Evolutionary conservation across 371 early-diverging fungal species (phyloP), one percentile per base, ranked within the genome.

Genomic region (Rhizomucor miehei): DNA sequence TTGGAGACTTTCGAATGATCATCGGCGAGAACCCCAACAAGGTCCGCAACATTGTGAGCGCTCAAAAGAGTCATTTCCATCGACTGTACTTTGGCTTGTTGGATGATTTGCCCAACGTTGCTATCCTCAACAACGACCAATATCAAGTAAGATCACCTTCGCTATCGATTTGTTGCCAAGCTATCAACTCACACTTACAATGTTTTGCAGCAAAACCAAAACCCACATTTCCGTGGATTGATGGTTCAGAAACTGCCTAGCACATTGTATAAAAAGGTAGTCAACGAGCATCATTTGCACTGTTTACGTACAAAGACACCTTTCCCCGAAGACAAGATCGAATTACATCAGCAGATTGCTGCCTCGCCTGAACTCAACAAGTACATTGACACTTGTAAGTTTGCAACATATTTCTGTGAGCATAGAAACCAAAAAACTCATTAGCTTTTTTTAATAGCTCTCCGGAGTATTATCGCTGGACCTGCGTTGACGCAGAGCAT

Each of bases 21-120:
- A 61, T 94, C 39, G 98, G 93, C 19, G 98, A 98, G 71, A 93
- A 96, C 66, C 97, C 97, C 2, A 81, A 89, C 64, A 98, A 98
- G 71, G 86, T 98, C 19, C 67, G 81, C 58, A 97, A 98, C 66
- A 95, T 97, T 60, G 97, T 98, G 25, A 69, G 74, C 19, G 83
- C 80, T 2, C 97, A 98, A 60, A 59, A 88, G 66, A 71, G 81
- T 1, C 75, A 86, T 49, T 91, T 98, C 69, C 80, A 87, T 52
- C 70, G 85, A 51, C 71, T 94, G 17, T 98, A 98, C 60, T 69
- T 68, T 48, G 86, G 89, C 25, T 65, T 95, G 10, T 69, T 96
- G 19, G 87, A 89, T 60, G 88, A 90, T 25, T 71, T 93, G 56
- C 86, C 85, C 24, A 89, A 89, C 57, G 85, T 91, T 13, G 78